Evolutionary conservation across 1,139 yeast species (phyloP).

Genomic region (Tardiomyces depauwii): DNA sequence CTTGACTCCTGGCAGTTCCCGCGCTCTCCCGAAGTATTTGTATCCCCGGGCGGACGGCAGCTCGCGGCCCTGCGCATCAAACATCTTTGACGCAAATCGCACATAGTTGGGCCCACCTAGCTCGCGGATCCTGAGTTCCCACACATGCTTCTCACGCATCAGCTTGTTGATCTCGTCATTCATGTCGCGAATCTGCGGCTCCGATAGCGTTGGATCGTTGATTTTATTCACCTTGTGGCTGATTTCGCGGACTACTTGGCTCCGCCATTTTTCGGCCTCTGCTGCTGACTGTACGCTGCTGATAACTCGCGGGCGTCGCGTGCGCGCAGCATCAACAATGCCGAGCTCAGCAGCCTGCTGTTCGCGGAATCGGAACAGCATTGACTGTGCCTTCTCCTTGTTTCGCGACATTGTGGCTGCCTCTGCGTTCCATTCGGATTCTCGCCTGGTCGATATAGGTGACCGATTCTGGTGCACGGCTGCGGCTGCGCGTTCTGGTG

Average conservation of each 20-base stretch:
- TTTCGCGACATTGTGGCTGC: conserved; percentile 61
- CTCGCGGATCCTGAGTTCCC: conserved; percentile 66
- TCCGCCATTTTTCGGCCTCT: conserved; percentile 72
- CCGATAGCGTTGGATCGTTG: conserved; percentile 50
- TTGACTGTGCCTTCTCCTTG: conserved; percentile 63
- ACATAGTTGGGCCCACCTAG: conserved; percentile 64
- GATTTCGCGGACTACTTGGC: conserved; percentile 54
- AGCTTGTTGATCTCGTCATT: conserved; percentile 68
- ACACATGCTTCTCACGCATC: conserved; percentile 54
- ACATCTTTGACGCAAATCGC: conserved; percentile 9
- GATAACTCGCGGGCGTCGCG: conserved; percentile 48
- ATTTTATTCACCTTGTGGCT: conserved; percentile 49
- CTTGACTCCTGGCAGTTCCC: conserved; percentile 67
- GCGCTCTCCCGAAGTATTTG: conserved; percentile 75
- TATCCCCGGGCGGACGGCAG: conserved; percentile 37
- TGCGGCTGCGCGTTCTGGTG: too few species aligned
- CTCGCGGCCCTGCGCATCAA: conserved; percentile 20
- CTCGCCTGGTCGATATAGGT: too few species aligned
- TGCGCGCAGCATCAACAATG: conserved; percentile 37
- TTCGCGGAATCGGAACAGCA: conserved; percentile 54
- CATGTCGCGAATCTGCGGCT: conserved; percentile 53
- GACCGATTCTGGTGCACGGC: too few species aligned
- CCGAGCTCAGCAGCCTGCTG: conserved; percentile 51
- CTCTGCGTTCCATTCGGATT: too few species aligned
- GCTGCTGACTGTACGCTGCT: conserved; percentile 42